These are phyloP conservation scores for Colletotrichum gigasporum DNA, from an alignment of 2,329 filamentous ascomycete genomes.

Conservation along the genomic window DNA sequence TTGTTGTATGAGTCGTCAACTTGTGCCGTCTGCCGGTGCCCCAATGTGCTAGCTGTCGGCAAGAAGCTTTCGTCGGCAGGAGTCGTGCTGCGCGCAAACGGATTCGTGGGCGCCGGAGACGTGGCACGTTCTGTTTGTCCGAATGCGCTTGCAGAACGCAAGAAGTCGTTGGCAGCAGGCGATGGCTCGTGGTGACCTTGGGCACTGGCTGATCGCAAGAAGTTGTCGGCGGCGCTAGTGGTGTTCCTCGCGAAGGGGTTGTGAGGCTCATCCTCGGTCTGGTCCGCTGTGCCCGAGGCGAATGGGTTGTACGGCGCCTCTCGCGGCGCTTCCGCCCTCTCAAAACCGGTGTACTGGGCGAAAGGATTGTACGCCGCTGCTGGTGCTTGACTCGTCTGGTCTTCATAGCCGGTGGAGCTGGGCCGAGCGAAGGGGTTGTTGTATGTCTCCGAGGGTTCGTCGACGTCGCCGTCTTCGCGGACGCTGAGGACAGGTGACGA, in stretches of 20 bases:
- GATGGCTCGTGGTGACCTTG: neutral
- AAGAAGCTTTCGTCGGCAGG: neutral
- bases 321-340: neutral
- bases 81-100: conserved; percentile 19
- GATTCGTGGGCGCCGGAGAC: neutral
- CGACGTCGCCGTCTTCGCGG: neutral
- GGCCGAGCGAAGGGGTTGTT: conserved; percentile 14
- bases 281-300: neutral
- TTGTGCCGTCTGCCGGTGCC: neutral
- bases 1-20: neutral
- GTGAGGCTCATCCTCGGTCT: neutral
- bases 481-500: conserved; percentile 24
- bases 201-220: conserved; percentile 13
- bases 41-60: neutral
- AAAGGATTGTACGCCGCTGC: conserved; percentile 22
- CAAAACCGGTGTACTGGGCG: neutral
- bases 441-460: neutral
- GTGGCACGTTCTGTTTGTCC: neutral
- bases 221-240: conserved; percentile 11
- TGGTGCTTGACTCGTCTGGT: neutral
- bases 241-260: conserved; percentile 18
- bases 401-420: neutral
- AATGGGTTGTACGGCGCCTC: neutral
- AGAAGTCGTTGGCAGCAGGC: neutral
- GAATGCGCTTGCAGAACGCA: neutral